phyloP scores from a whole-genome alignment of 495 filamentous ascomycete genomes.

The Penicillium cataractarum region DNA sequence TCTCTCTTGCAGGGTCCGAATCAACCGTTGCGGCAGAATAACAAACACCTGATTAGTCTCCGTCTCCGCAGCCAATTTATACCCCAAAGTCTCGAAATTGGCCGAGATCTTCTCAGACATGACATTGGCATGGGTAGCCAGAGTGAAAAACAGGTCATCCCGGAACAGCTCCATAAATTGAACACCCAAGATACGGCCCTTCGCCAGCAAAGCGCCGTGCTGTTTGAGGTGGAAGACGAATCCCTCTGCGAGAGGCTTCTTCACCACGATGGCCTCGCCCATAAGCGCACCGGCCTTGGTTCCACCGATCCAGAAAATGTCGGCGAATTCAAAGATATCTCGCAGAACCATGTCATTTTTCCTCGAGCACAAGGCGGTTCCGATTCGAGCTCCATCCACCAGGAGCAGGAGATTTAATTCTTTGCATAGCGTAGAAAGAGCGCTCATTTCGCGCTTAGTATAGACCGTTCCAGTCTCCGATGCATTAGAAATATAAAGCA shows the following conservation, averaged over 20 bases:
- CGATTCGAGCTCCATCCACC: conserved; percentile 48
- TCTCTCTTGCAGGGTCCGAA: conserved; percentile 31
- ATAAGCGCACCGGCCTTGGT: conserved; percentile 49
- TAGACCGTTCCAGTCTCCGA: conserved; percentile 50
- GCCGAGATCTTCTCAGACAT: conserved; percentile 42
- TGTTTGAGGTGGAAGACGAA: conserved; percentile 51
- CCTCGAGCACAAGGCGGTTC: conserved; percentile 40
- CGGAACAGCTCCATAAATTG: conserved; percentile 50
- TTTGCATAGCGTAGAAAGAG: conserved; percentile 38
- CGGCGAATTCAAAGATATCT: conserved; percentile 43
- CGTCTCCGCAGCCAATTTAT: conserved; percentile 35
- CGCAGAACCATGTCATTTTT: conserved; percentile 38
- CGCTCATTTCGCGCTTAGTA: conserved; percentile 36
- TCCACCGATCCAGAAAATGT: conserved; percentile 53
- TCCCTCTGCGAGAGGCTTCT: conserved; percentile 38
- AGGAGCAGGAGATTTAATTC: conserved; percentile 39
- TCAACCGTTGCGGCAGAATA: conserved; percentile 26
- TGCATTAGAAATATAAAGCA: conserved; percentile 50
- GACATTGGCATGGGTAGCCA: conserved; percentile 44
- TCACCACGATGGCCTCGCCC: conserved; percentile 49
- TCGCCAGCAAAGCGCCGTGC: conserved; percentile 49
- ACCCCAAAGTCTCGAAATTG: conserved; percentile 35
- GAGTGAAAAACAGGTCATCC: conserved; percentile 40
- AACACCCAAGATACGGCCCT: conserved; percentile 45
- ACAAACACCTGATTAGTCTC: conserved; percentile 47